Evolutionary conservation across 805 yeast species (phyloP), one percentile per base, ranked within the genome.

Genomic region (Suhomyces kilbournensis): DNA sequence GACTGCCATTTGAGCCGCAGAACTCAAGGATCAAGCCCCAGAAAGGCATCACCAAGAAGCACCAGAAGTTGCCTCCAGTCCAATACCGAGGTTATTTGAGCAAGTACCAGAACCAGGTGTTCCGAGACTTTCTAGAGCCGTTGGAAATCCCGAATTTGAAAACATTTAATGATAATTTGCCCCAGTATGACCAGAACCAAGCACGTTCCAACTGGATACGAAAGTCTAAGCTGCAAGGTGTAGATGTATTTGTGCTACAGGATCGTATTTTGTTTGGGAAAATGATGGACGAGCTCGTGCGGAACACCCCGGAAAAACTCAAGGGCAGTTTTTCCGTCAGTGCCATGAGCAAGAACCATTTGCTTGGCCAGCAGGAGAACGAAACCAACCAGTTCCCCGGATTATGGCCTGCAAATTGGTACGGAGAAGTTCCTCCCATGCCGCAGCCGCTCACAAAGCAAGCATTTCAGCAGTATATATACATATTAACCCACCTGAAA

Each of bases 61-160:
- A 38, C 23, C 42, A 38, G n/a, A 10, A 38, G 23, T 17, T 38
- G 23, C 42, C 42, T 10, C 42, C 42, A 5, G 7, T 9, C 3
- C 4, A 38, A 17, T 38, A 17, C 35, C 19, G 42, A 17, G 42
- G 23, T 19, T 39, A 47, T 20, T 42, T 48, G 22, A 22, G 30
- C 22, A 42, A 60, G 14, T 58, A 56, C 39, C 69, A 65, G 53
- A 55, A 60, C 19, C 57, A 59, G 42, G 48, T 58, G 30, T 69
- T 58, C 53, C 68, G 66, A 51, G 69, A 70, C 23, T 74, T 73
- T 53, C 56, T 75, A 28, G 54, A 56, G 35, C 77, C 77, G 2
- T 61, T 75, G 32, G 59, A 61, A 6, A 69, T 72, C 51, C 68
- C 69, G 4, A 60, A 68, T 40, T 60, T 75, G 46, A 73, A 70